Base-by-base conservation (phyloP, 306 rosid genomes). In the Argentina anserina region DNA sequence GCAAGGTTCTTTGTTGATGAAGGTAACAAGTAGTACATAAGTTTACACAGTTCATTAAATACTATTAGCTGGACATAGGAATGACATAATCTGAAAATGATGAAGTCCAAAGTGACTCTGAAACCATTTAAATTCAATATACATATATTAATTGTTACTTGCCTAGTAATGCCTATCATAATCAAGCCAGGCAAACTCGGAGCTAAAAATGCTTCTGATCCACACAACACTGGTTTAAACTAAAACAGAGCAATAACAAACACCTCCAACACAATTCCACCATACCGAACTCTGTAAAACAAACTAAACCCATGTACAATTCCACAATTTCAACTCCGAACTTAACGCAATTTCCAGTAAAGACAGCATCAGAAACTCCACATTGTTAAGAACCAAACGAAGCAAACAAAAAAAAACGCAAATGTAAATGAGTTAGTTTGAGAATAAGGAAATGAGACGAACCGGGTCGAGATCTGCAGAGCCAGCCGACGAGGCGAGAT, bases 391-490 rank as follows among this genome's bases (percentile, higher is more conserved):
- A 67, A 60, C 23, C 53, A 47, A 18, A 47, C 21, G 23, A 47
- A 47, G 13, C 12, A 42, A 42, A 41, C 5, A 37, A 45, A 45
- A 17, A 39, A 45, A 15, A 5, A 45, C 0, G 56, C 55, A 20
- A 20, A 49, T 20, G 55, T n/a, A 7, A 49, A 18, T 49, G 12
- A 42, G 20, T 66, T 42, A 21, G 65, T 31, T 3, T 41, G 14
- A 9, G 15, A 14, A 10, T 9, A 9, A 2, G 55, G 60, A 49
- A 5, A 7, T 7, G 10, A 28, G 67, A 26, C 60, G 63, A 71
- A 92, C 98, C 88, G 29, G 88, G 83, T n/a, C 96, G 93, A 81
- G 97, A 89, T 89, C 97, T 85, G 87, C 49, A 90, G 76, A 89
- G 85, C 90, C 97, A 93, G 0, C 83, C 72, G 67, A 89, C 96